A percentile compares a stretch with the other conserved stretches of the same genome.
Evolutionary conservation across 208 protist genomes (phyloP).

Genomic region (Angomonas ambiguus): DNA sequence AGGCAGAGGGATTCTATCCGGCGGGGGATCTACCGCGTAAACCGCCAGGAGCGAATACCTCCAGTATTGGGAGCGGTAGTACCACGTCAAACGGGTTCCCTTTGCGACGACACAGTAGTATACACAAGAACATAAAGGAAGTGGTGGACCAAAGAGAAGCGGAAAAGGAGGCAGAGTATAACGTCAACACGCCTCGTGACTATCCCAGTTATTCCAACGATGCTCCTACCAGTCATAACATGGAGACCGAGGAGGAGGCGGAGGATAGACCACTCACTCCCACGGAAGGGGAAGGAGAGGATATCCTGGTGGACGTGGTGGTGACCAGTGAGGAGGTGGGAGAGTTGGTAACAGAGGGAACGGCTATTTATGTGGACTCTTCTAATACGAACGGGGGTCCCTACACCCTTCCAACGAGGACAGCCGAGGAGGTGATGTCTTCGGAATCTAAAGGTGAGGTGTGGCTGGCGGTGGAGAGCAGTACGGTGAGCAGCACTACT

Average conservation of each 20-base stretch:
- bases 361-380: not conserved
- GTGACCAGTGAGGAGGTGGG: not conserved
- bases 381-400: not conserved
- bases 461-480: not conserved
- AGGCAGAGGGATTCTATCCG: too few relatives aligned
- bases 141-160: not conserved
- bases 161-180: not conserved
- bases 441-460: too few relatives aligned
- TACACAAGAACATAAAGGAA: not conserved
- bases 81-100: too few relatives aligned
- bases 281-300: not conserved
- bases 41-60: too few relatives aligned
- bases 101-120: not conserved
- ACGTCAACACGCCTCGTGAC: not conserved
- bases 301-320: not conserved
- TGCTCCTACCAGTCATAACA: too few relatives aligned
- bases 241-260: too few relatives aligned
- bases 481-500: not conserved
- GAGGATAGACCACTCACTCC: too few relatives aligned
- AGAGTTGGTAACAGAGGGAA: not conserved
- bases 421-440: too few relatives aligned
- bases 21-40: too few relatives aligned
- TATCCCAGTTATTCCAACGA: too few relatives aligned
- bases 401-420: not conserved
- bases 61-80: not conserved